Evolutionary conservation across 345 rosid species (phyloP), one percentile per base, ranked within the genome.

Genomic region (Rhodomyrtus tomentosa): DNA sequence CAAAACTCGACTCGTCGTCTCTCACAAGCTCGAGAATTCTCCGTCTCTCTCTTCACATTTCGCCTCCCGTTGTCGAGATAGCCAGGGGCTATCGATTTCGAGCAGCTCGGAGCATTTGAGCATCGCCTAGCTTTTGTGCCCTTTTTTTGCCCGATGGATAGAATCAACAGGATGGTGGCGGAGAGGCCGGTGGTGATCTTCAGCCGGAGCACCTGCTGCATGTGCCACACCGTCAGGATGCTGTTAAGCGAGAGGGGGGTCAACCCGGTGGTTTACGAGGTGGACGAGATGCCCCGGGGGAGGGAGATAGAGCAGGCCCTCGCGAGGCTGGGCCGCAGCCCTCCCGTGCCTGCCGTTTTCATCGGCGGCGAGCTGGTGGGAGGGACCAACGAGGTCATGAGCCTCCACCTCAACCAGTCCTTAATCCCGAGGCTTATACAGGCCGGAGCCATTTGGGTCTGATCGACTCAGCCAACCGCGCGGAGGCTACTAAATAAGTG

Each of bases 361-460:
- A 92, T 96, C 12, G 96, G 98, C 1, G 98, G 98, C 24, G 91
- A 93, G 79, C 93, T 95, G 73, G 90, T 96, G 5, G 99, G 99
- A 54, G 99, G 99, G 42, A 89, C 98, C 84, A 92, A 93, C 51
- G 95, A 94, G 90, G 89, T 94, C 86, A 95, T 95, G 98, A 94
- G 93, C 83, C 94, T 92, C 85, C 99, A 95, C 88, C 99, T 96
- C 76, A 93, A 89, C 80, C 92, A 95, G 21, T 87, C 95, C 50
- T 89, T 96, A 72, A 90, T 93, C 87, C 96, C 98, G 3, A 91
- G 91, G 98, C 99, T 96, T 59, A 93, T 85, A 88, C 82, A 88
- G 15, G 98, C 89, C 49, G 98, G 99, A 38, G 99, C 99, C 48
- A 85, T 96, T 53, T 96, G 99, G 99, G 94, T 96, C 82, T 95